A percentile compares a stretch with the other conserved stretches of the same genome.
Conservation (phyloP, 768 basidiomycete species). For the Rossbeevera mucosa region DNA sequence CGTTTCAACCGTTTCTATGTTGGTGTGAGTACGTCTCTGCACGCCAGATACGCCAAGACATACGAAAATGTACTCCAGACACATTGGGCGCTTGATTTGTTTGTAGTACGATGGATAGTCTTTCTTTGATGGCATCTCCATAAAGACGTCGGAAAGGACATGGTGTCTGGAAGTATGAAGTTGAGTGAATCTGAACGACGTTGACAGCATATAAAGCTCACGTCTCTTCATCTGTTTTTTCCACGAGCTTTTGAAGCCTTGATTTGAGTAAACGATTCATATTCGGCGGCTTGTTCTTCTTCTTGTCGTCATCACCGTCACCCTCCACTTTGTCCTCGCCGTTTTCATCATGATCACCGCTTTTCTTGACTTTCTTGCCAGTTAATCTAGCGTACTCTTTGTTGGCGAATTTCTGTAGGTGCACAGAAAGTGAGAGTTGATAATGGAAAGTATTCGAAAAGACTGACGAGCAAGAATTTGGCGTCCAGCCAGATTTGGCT, state of each 20-base stretch:
- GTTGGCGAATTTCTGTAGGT: constrained; percentile 41
- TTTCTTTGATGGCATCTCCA: constrained; percentile 78
- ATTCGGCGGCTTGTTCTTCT: constrained; percentile 52
- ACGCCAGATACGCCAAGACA: constrained; percentile 27
- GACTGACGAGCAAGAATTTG: constrained; percentile 70
- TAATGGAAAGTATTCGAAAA: neutral
- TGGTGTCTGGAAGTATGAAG: constrained; percentile 48
- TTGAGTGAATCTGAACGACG: neutral
- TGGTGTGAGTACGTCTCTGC: neutral
- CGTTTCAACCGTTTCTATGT: constrained; percentile 73
- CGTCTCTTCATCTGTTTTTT: constrained; percentile 63
- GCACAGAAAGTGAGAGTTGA: neutral
- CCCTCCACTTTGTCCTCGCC: constrained; percentile 40
- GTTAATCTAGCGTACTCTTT: constrained; percentile 46
- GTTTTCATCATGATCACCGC: constrained; percentile 36
- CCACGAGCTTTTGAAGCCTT: constrained; percentile 66
- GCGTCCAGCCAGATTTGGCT: constrained; percentile 79
- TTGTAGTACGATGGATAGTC: constrained; percentile 78
- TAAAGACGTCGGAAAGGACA: constrained; percentile 67
- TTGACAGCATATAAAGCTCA: constrained; percentile 33
- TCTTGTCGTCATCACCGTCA: constrained; percentile 43
- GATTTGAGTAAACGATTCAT: constrained; percentile 63
- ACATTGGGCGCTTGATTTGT: constrained; percentile 72
- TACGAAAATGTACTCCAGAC: constrained; percentile 73
- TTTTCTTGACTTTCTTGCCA: constrained; percentile 39